Evolutionary conservation across 495 filamentous ascomycete genomes (phyloP), one percentile per base, ranked within the genome.

Genomic region (Podospora tetraspora): DNA sequence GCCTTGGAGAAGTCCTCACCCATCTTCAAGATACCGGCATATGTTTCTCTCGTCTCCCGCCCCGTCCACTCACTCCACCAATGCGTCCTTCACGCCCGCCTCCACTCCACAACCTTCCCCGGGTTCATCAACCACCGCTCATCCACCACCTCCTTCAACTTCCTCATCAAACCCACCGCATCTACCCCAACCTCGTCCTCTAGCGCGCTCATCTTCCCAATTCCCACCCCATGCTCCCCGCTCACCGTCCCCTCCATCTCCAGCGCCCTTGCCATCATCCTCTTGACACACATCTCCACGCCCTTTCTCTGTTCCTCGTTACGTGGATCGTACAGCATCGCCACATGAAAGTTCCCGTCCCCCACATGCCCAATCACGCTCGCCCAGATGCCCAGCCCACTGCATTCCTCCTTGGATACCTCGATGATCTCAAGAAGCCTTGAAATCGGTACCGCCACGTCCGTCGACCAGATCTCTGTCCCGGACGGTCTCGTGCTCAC

Each of bases 361-460:
- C 92, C 91, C 27, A 91, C 86, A 69, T 92, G 91, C n/a, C 89
- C 91, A 2, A 94, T 83, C 37, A 91, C 88, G 72, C 84, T 87
- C 23, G 88, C 88, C 68, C 91, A 89, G 13, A 92, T 76, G 27
- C 89, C 88, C 3, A 89, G 79, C 37, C 84, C 75, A 37, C 85
- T 79, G 37, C 89, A 79, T 64, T 90, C 86, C 58, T 82, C 80
- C 76, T 91, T 89, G n/a, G 87, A 87, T 30, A 84, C 79, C 80
- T 85, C 87, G 56, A 91, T 89, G 29, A 91, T 88, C 76, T 91
- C 88, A 4, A 88, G 82, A 34, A 92, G 80, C 57, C 88, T 75
- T 22, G 88, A 91, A 3, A 92, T 75, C 3, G 90, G 90, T 11
- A 92, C 89, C 1, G 89, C 86, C 25, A 90, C 89, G 76, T 92